Conservation (phyloP, 2,329 filamentous ascomycete species). For the Beauveria asiatica region DNA sequence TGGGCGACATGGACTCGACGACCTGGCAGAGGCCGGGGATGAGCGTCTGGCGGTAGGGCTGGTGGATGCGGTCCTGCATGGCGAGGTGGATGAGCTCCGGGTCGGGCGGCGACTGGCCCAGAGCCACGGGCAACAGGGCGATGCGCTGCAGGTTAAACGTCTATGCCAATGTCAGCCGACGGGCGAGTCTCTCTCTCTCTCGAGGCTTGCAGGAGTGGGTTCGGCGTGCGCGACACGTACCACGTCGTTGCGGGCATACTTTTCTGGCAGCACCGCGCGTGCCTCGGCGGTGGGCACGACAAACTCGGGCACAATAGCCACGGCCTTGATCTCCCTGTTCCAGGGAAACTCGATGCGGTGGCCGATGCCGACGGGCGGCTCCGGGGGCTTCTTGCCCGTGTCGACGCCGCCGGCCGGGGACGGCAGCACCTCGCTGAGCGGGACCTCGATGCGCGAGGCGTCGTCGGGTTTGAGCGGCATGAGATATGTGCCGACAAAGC, state of each 20-base stretch:
- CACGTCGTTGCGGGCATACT: constrained; percentile 74
- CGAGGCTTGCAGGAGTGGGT: background rate
- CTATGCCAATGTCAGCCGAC: constrained; percentile 29
- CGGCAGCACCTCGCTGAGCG: constrained; percentile 85
- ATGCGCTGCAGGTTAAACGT: constrained; percentile 92
- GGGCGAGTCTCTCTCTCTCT: no score
- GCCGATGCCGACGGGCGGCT: constrained; percentile 86
- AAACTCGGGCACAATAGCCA: constrained; percentile 93
- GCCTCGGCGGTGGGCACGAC: constrained; percentile 92
- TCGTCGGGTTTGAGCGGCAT: constrained; percentile 87
- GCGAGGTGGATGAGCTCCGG: constrained; percentile 91
- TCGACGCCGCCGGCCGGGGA: constrained; percentile 84
- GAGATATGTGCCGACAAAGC: constrained; percentile 93
- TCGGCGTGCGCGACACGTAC: constrained; percentile 41
- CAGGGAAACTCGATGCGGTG: constrained; percentile 95
- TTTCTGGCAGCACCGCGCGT: constrained; percentile 70
- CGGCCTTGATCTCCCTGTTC: constrained; percentile 91
- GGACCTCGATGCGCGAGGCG: constrained; percentile 84
- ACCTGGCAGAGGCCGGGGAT: constrained; percentile 91
- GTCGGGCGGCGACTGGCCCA: constrained; percentile 84
- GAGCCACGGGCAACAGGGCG: constrained; percentile 78
- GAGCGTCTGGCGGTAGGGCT: constrained; percentile 85
- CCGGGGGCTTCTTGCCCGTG: constrained; percentile 76
- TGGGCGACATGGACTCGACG: constrained; percentile 81
- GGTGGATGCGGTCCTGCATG: constrained; percentile 98